Base-by-base conservation (phyloP, 1,284 basidiomycete genomes). In the Ceratobasidium sp. region DNA sequence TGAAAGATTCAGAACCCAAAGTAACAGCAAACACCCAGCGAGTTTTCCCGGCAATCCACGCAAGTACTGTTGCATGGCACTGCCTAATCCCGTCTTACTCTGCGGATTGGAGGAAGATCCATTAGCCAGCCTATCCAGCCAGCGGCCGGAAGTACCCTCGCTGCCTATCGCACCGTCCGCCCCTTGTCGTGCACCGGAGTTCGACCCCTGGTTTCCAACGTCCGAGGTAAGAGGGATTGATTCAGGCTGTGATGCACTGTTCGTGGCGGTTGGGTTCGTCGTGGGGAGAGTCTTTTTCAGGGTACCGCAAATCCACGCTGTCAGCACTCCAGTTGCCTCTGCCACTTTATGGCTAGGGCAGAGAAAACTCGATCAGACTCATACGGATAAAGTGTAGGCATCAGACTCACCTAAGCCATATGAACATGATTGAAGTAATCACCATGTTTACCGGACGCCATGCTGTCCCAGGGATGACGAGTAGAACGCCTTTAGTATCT, bases 401-500 rank as follows among this genome's bases (percentile, higher is more conserved):
- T 23, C 44, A 52, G 7, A 62, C 71, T 61, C 61, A 75, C 71
- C 90, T 93, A 54, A 96, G 84, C 85, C 91, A 96, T 80, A 96
- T 85, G 84, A 96, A 96, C 82, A 93, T 88, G 52, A 91, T 84
- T 20, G 91, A 91, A 20, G 94, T 93, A 73, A 96, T 81, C 54
- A 94, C 84, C 80, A 96, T 90, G 84, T 96, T 97, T 81, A 93
- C 68, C 6, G 91, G 88, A 61, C 95, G 88, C 88, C 91, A 93
- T 56, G 84, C 85, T 5, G 91, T 92, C 26, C 93, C 92, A 0
- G 94, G 94, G 61, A 96, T 85, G 68, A 96, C 89, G 71, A 96
- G 85, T 50, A 97, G 87, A 79, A 96, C 88, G 23, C 94, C 94
- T 83, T 94, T 94, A 23, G 94, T 95, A 83, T 97, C 95, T 4